Percentiles rank a stretch among this genome's conserved stretches.
phyloP scores from a whole-genome alignment of 345 rosid species.

The Eucalyptus marginata region DNA sequence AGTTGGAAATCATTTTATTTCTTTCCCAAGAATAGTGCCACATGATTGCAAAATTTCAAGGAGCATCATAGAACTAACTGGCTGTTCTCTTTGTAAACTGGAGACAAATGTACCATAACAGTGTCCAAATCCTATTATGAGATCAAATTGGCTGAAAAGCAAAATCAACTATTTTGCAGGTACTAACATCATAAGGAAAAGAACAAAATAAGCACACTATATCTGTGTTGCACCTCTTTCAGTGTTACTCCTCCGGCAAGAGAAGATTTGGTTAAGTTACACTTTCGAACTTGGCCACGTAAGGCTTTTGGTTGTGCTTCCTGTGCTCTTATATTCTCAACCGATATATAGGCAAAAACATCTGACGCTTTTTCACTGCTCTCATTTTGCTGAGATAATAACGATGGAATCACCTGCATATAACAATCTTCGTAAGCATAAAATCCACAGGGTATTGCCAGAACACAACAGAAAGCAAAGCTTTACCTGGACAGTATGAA shows the following conservation, averaged over 20 bases:
- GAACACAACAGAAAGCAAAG: neutral
- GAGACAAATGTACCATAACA: neutral
- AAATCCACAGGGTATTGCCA: neutral
- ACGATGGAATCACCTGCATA: slow-evolving; percentile 74
- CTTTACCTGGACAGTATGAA: neutral
- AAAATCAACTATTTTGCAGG: neutral
- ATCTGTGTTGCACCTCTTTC: slow-evolving; percentile 41
- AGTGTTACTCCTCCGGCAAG: slow-evolving; percentile 48
- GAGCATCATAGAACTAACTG: neutral
- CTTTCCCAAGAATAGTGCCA: neutral
- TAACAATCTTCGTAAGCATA: neutral
- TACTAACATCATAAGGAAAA: neutral
- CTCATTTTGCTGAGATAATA: slow-evolving; percentile 23
- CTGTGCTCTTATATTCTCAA: slow-evolving; percentile 18
- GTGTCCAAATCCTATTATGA: neutral
- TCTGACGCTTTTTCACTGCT: slow-evolving; percentile 14
- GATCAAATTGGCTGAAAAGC: neutral
- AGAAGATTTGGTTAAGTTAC: slow-evolving; percentile 56
- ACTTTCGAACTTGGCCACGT: slow-evolving; percentile 55
- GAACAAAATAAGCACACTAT: neutral
- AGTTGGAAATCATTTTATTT: neutral
- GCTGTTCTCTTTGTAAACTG: neutral
- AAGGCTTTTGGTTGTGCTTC: slow-evolving; percentile 10
- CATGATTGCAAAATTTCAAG: neutral
- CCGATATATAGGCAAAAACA: slow-evolving; percentile 61